Base-by-base conservation (phyloP, 2,329 filamentous ascomycete genomes). In the Ceratocystis ficicola region DNA sequence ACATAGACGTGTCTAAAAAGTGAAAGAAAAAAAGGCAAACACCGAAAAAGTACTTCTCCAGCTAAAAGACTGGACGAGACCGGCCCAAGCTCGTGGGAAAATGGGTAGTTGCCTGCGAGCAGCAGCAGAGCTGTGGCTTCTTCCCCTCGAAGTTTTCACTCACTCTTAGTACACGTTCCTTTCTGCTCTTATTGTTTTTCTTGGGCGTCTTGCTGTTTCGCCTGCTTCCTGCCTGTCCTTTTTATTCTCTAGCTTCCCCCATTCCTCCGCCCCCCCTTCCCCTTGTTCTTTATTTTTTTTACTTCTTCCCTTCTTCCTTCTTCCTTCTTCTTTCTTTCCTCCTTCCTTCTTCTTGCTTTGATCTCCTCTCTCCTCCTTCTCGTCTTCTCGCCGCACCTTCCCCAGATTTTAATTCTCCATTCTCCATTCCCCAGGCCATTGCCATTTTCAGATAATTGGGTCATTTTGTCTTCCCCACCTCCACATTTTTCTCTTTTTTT, bases 241-340 rank as follows among this genome's bases (percentile, higher is more conserved):
- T 46, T 63, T 63, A 63, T 63, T 64, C 50, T 15, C 63, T 20
- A 48, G 46, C 36, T 52, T 57, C 48, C 50, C 50, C 61, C 61
- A n/a, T 28, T 44, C 61, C 44, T n/a, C 20, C 32, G 25, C 44
- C 25, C 61, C 61, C 25, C 20, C 50, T 30, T 6, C 28, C 61
- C 22, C 12, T 30, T 59, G 25, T 48, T 59, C 30, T 57, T 32
- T 59, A 25, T 17, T 32, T 64, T 55, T 64, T 50, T 63, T 63
- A n/a, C 28, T 63, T 50, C 62, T 63, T 63, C 17, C 62, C 17
- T 22, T 44, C 44, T 64, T 32, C 30, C 30, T 65, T 59, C 41
- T 65, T 59, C 41, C n/a, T 52, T 52, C 20, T 50, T 22, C 48
- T 52, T 52, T 52, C 48, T 52, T 52, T 6, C 48, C 48, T 52